phyloP scores from a whole-genome alignment of 1,284 basidiomycete genomes.

The Heterobasidion irregulare region DNA sequence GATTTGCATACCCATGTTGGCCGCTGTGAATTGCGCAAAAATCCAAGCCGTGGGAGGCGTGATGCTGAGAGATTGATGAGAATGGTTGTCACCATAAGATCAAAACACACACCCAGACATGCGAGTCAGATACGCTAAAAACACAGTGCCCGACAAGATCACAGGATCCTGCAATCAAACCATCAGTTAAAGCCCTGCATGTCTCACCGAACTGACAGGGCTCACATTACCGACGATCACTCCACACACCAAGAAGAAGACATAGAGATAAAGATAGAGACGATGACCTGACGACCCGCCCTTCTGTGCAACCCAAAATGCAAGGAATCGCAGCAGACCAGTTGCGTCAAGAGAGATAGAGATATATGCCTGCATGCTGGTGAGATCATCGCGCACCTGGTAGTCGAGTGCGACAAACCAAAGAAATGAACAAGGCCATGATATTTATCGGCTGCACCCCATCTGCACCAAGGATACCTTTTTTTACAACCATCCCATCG shows the following conservation, averaged over 20 bases:
- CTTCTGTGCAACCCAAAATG: conserved; percentile 79
- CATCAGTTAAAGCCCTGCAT: not conserved
- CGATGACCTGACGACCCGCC: conserved; percentile 64
- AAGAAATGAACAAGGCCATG: conserved; percentile 84
- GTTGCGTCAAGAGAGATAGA: conserved; percentile 89
- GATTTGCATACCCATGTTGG: conserved; percentile 69
- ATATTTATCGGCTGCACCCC: conserved; percentile 90
- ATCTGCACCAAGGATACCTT: conserved; percentile 67
- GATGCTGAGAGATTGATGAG: conserved; percentile 37
- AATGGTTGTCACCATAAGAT: conserved; percentile 29
- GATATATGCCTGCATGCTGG: conserved; percentile 67
- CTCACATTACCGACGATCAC: conserved; percentile 76
- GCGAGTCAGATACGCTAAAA: conserved; percentile 81
- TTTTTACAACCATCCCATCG: conserved; percentile 50
- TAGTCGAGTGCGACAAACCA: conserved; percentile 29
- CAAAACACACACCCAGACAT: conserved; percentile 41
- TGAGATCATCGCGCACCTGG: not conserved
- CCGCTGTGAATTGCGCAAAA: conserved; percentile 63
- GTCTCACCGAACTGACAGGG: not conserved
- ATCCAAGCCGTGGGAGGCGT: conserved; percentile 55
- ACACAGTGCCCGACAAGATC: conserved; percentile 80
- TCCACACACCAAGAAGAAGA: conserved; percentile 53
- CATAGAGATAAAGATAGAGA: conserved; percentile 41
- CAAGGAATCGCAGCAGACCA: conserved; percentile 80
- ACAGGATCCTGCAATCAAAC: conserved; percentile 56